Base-by-base conservation (phyloP, 768 basidiomycete genomes). In the Leccinum arenicola region DNA sequence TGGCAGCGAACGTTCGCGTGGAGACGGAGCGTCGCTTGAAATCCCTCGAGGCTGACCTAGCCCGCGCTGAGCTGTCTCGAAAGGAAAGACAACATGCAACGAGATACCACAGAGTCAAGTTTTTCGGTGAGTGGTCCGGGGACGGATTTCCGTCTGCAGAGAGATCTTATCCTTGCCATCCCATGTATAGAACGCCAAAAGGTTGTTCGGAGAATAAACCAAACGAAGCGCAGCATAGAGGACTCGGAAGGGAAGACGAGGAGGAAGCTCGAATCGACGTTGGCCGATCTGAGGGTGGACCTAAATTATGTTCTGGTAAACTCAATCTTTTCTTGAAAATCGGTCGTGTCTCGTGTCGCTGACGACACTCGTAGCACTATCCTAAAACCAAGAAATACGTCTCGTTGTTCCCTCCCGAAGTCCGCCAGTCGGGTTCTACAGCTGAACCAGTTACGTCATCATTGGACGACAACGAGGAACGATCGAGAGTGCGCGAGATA, bases 81-180 rank as follows among this genome's bases (percentile, higher is more conserved):
- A 87, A 87, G 70, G 91, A 93, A 72, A 84, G 89, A 50, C 76
- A 85, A 47, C 78, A 91, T 65, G 90, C 91, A 0, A 74, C 82
- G 43, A 83, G 83, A 61, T 98, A 98, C 73, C 94, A 95, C 66
- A 93, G 86, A 77, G 77, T 95, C 66, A 95, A 93, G 72, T 98
- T 98, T 76, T 97, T 98, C 62, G 95, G 94, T 95, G 61, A 63
- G 80, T 40, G 25, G 60, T 31, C 6, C 50, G 33, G 21, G 45
- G 1, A 23, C 27, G 19, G 33, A 4, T 19, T 14, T 19, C 4
- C 4, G 40, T 10, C 9, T 56, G 40, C 19, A 45, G 25, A 38
- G 23, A 56, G n/a, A 40, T 21, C 27, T 43, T 43, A n/a, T 43
- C n/a, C 40, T 10, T 5, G 47, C 31, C 35, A 19, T 43, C 52